Conservation (phyloP, 495 filamentous ascomycete genomes). For the Bathelium albidoporum region DNA sequence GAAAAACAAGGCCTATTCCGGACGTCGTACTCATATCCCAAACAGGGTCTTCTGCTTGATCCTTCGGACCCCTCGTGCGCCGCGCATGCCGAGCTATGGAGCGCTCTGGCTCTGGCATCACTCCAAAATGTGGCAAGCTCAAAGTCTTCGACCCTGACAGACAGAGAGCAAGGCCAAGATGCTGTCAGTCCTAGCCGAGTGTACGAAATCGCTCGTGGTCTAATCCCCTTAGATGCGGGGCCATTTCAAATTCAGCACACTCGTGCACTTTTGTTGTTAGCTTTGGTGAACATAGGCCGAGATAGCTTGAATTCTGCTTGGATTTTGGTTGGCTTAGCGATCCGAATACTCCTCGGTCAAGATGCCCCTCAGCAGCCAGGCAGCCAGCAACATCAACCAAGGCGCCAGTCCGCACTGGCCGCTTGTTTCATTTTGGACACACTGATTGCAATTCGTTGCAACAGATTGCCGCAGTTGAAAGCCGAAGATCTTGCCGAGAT, state of each 20-base stretch:
- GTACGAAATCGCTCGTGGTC: conserved; percentile 46
- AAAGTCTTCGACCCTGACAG: conserved; percentile 18
- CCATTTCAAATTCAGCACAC: conserved; percentile 50
- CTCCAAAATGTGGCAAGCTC: conserved; percentile 17
- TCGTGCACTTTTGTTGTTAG: conserved; percentile 52
- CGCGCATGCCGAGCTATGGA: conserved; percentile 56
- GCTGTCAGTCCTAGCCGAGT: conserved; percentile 35
- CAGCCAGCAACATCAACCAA: not conserved
- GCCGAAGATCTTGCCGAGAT: conserved; percentile 37
- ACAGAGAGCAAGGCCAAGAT: conserved; percentile 19
- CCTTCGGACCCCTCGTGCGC: conserved; percentile 35
- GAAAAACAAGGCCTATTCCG: conserved; percentile 58
- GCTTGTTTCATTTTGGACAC: conserved; percentile 60
- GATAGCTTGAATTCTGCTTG: conserved; percentile 47
- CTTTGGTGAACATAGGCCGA: conserved; percentile 48
- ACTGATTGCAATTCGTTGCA: conserved; percentile 47
- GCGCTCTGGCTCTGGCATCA: conserved; percentile 47
- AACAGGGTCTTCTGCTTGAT: conserved; percentile 20
- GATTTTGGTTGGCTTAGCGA: conserved; percentile 52
- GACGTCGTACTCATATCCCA: conserved; percentile 40
- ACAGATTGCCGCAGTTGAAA: conserved; percentile 43
- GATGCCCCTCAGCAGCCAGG: not conserved
- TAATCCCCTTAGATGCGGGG: conserved; percentile 51
- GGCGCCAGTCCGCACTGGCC: conserved; percentile 23
- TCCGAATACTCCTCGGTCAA: conserved; percentile 33